These are phyloP conservation scores for Rhizomucor miehei DNA, from an alignment of 371 early-diverging fungal species.

Conservation along the genomic window DNA sequence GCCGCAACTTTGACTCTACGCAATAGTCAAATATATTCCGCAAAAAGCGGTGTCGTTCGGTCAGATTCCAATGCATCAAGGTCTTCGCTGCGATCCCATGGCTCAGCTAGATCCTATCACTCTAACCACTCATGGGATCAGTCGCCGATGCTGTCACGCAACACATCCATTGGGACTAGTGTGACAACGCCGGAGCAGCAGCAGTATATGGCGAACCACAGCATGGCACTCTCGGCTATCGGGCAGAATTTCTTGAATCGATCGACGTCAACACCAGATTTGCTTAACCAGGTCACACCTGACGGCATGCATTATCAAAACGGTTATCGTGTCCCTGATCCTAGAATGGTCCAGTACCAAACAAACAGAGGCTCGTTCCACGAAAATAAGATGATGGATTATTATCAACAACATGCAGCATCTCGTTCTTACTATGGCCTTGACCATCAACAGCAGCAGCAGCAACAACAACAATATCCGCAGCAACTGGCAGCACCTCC, in stretches of 20 bases:
- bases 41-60: constrained; percentile 18
- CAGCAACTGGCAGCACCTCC: background rate
- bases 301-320: background rate
- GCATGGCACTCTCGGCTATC: background rate
- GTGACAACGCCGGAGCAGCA: constrained; percentile 7
- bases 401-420: background rate
- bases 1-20: constrained; percentile 6
- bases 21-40: constrained; percentile 3
- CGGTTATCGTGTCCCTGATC: too few species aligned
- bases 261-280: constrained; percentile 28
- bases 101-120: constrained; percentile 28
- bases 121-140: constrained; percentile 26
- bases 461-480: constrained; percentile 8
- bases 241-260: constrained; percentile 21
- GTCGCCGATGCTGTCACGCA: constrained; percentile 22
- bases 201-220: background rate
- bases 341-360: constrained; percentile 2
- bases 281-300: constrained; percentile 7
- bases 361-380: too few species aligned
- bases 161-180: constrained; percentile 12
- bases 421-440: too few species aligned
- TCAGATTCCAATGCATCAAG: constrained; percentile 30
- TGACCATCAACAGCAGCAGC: constrained; percentile 4
- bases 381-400: background rate
- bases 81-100: constrained; percentile 26